Base-by-base conservation (phyloP, 495 filamentous ascomycete species). In the Penicillium subrubescens region DNA sequence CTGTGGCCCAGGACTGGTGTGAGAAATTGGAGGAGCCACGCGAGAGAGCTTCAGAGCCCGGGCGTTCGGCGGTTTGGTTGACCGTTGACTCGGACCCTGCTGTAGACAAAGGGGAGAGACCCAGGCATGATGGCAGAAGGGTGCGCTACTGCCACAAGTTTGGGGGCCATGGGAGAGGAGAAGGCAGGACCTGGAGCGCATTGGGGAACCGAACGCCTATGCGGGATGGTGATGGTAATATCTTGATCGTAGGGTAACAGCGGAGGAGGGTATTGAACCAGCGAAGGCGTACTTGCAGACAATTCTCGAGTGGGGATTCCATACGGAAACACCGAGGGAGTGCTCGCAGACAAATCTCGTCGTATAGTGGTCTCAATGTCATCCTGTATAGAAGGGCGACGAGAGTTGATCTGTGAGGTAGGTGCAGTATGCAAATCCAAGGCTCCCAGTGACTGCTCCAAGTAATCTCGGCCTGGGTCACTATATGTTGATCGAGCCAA, bases 71-170 rank as follows among this genome's bases (percentile, higher is more conserved):
- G 12, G 64, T 54, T 43, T 72, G 72, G 1, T 66, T 62, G 23
- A 68, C 33, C 19, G 64, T 44, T 33, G 62, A 19, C 50, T 71
- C 61, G 11, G 67, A 34, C 31, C 37, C 33, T 17, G 63, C 57
- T n/a, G 66, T 48, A 14, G 71, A 67, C 2, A 72, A 68, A 6
- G 78, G 78, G 73, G 0, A 75, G 67, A 15, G 71, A 52, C 0
- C 77, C 75, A 0, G 80, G 79, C 75, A 81, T 75, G 29, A 81
- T 73, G 0, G 77, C 79, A 21, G 80, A 80, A 17, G 79, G 80
- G 53, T 81, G 78, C 5, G 65, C 53, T 2, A 72, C 58, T 0
- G 70, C 17, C 1, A 17, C 39, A n/a, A 35, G 29, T n/a, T 34
- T 48, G 12, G 65, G 15, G 5, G 39, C 58, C 7, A n/a, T 55